A percentile compares a stretch with the other conserved stretches of the same genome.
Evolutionary conservation across 371 early-diverging fungal genomes (phyloP).

Genomic region (Dichotomocladium elegans): DNA sequence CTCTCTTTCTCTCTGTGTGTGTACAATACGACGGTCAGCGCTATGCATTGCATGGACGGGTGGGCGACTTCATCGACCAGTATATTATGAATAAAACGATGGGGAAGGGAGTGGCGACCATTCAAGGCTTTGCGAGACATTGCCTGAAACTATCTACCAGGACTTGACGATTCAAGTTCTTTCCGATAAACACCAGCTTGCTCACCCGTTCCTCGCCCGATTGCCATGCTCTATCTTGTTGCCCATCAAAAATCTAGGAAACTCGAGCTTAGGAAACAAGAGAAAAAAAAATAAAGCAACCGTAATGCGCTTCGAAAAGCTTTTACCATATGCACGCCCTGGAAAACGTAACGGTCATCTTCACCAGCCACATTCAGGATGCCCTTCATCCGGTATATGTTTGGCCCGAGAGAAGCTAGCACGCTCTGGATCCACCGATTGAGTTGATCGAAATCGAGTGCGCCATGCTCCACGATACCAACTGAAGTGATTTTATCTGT

Average conservation of each 20-base stretch:
- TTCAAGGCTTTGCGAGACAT: slow-evolving; percentile 12
- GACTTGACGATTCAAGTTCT: slow-evolving; percentile 19
- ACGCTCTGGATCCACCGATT: slow-evolving; percentile 27
- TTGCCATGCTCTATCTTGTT: slow-evolving; percentile 23
- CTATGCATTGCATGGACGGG: too few species aligned
- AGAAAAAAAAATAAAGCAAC: too few species aligned
- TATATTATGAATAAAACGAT: too few species aligned
- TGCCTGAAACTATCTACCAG: slow-evolving; percentile 16
- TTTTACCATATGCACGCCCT: slow-evolving; percentile 36
- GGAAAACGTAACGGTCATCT: slow-evolving; percentile 34
- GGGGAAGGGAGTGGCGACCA: not conserved
- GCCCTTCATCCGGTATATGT: slow-evolving; percentile 35
- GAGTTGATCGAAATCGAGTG: slow-evolving; percentile 18
- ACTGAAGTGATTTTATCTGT: slow-evolving; percentile 16
- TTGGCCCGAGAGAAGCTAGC: slow-evolving; percentile 19
- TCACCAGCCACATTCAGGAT: slow-evolving; percentile 27
- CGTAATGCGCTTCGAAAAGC: too few species aligned
- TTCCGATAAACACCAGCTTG: slow-evolving; percentile 31
- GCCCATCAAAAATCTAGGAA: slow-evolving; percentile 26
- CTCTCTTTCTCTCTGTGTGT: too few species aligned
- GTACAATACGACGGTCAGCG: too few species aligned
- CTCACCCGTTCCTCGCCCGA: slow-evolving; percentile 17
- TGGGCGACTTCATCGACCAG: too few species aligned
- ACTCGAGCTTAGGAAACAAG: too few species aligned
- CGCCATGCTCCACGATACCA: slow-evolving; percentile 14